Conservation (phyloP, 2,329 filamentous ascomycete species). For the Pyrenochaeta sp. region DNA sequence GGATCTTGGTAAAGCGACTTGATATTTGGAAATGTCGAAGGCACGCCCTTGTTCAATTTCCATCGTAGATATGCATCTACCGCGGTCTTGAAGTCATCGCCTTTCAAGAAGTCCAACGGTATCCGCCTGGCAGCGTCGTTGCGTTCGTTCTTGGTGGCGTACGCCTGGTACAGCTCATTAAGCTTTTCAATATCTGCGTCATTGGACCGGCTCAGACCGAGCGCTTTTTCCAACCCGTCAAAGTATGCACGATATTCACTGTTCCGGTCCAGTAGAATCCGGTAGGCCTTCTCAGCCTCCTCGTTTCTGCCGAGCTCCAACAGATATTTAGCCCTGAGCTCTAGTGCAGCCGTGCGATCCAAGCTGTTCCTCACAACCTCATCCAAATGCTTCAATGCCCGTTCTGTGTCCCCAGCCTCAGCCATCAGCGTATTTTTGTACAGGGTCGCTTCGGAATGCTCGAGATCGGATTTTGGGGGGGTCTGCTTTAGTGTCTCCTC, state of each 20-base stretch:
- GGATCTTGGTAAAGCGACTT: conserved; percentile 88
- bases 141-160: conserved; percentile 80
- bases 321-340: conserved; percentile 85
- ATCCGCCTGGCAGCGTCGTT: conserved; percentile 86
- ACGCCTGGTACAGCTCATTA: conserved; percentile 80
- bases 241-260: conserved; percentile 89
- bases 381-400: conserved; percentile 87
- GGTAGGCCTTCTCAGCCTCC: conserved; percentile 84
- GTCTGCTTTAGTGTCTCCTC: conserved; percentile 89
- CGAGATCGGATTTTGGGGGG: conserved; percentile 80
- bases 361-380: conserved; percentile 78
- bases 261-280: conserved; percentile 83
- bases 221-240: conserved; percentile 73
- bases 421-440: conserved; percentile 97
- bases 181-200: conserved; percentile 72
- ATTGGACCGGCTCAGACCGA: conserved; percentile 71
- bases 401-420: conserved; percentile 82
- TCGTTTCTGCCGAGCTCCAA: conserved; percentile 77
- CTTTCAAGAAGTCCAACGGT: conserved; percentile 85
- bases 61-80: conserved; percentile 81
- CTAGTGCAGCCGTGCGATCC: conserved; percentile 85
- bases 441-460: conserved; percentile 91
- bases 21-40: conserved; percentile 95
- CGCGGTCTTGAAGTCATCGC: conserved; percentile 80
- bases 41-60: conserved; percentile 91